Conservation (phyloP, 192 early-diverging fungal genomes). For the Spinellus fusiger region DNA sequence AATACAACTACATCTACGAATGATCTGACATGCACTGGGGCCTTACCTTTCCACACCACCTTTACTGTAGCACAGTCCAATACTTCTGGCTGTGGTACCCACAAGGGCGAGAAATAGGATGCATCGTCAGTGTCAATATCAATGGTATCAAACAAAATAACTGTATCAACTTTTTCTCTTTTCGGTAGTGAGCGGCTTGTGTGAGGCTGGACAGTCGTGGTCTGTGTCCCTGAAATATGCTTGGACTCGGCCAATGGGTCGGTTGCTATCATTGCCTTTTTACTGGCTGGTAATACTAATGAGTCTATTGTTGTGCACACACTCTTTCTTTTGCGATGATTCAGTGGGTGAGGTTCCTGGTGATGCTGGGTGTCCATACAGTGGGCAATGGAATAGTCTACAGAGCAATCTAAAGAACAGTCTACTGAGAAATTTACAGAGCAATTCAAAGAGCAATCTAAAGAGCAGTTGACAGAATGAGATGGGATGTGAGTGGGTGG, state of each 20-base stretch:
- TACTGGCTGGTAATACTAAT: too few species aligned
- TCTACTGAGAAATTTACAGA: too few species aligned
- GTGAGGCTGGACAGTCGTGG: neutral
- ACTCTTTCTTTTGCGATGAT: neutral
- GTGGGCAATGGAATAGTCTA: too few species aligned
- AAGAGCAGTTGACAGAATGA: too few species aligned
- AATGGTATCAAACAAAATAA: conserved; percentile 21
- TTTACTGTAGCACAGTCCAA: conserved; percentile 17
- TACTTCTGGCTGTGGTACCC: conserved; percentile 12
- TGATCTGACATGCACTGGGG: too few species aligned
- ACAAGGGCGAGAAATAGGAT: conserved; percentile 2
- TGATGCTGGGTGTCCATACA: too few species aligned
- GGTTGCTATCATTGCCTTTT: neutral
- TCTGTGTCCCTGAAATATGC: neutral
- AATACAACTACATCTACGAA: too few species aligned
- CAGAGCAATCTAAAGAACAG: too few species aligned
- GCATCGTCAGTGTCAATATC: conserved; percentile 20
- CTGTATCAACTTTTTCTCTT: conserved; percentile 2
- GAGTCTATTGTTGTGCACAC: too few species aligned
- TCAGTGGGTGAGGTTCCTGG: too few species aligned
- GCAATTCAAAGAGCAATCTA: too few species aligned
- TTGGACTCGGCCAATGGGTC: neutral
- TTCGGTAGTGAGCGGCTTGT: neutral
- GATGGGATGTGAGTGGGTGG: too few species aligned
- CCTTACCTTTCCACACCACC: conserved; percentile 28